Percentiles rank a stretch among this genome's conserved stretches.
Conservation (phyloP, 2,329 filamentous ascomycete species). For the Aspergillus pseudotamarii region DNA sequence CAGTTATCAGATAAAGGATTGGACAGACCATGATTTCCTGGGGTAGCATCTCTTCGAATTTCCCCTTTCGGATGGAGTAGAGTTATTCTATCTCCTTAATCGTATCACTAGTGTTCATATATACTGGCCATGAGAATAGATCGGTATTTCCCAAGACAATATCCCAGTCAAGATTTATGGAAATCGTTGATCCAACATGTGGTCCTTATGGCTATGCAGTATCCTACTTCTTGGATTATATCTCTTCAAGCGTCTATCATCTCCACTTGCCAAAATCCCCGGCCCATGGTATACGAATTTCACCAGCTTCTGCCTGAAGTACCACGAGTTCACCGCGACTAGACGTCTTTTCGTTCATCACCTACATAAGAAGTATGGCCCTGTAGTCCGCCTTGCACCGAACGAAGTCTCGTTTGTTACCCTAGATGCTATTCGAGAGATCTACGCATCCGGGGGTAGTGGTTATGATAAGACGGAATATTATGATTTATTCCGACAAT, state of each 20-base stretch:
- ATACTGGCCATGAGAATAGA: background rate
- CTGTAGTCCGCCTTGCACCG: conserved; percentile 32
- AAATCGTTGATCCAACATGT: background rate
- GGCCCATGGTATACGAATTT: conserved; percentile 34
- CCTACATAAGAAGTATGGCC: conserved; percentile 30
- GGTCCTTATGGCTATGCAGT: background rate
- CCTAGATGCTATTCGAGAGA: conserved; percentile 33
- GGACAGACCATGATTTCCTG: background rate
- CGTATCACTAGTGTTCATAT: background rate
- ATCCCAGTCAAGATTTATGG: background rate
- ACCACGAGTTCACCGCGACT: conserved; percentile 33
- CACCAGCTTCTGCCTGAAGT: conserved; percentile 34
- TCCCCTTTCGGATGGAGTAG: background rate
- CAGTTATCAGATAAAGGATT: background rate
- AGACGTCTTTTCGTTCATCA: conserved; percentile 32
- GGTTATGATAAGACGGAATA: conserved; percentile 42
- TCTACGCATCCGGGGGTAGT: conserved; percentile 37
- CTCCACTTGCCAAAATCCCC: conserved; percentile 22
- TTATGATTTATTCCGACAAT: conserved; percentile 39
- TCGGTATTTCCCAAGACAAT: background rate
- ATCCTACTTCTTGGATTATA: background rate
- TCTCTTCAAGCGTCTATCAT: background rate
- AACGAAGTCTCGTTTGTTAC: conserved; percentile 36
- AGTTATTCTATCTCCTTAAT: background rate
- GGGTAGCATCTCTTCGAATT: background rate